Evolutionary conservation across 352 stramenopile genomes (phyloP), one percentile per base, ranked within the genome.

Genomic region (Globisporangium solare): DNA sequence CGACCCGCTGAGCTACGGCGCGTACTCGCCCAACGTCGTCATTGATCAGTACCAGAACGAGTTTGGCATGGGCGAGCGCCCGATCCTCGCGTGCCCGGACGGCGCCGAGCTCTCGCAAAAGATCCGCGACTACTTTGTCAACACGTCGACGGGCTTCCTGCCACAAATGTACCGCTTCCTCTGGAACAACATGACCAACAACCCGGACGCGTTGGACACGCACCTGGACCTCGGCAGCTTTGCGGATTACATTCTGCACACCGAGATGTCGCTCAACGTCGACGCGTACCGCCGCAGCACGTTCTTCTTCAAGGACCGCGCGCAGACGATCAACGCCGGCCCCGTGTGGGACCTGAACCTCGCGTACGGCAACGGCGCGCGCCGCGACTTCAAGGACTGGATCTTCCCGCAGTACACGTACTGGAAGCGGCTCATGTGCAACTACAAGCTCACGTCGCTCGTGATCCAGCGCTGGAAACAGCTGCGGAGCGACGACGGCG

Each of bases 271-370:
- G 17, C 68, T 89, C 47, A 92, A 92, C 57, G 76, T 88, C 15
- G 82, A 92, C 54, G 79, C 82, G 2, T 92, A 92, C 57, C 70
- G 77, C 10, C 77, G 77, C n/a, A 89, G 79, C 58, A 86, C 79
- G 37, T 92, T 81, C 61, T 92, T 81, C 68, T 85, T 87, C 60
- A 91, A 91, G 56, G 81, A 91, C 63, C 74, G 81, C 10, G 63
- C 77, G 18, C 73, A 88, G 52, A 67, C 82, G 4, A 89, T 92
- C 56, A 89, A 92, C 51, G 82, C 82, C 4, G 82, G 82, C 3
- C 82, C 82, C 0, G 79, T 92, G 3, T 92, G 82, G 82, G 82
- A 92, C 42, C 54, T 92, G 11, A 90, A 92, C 55, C 37, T 92
- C n/a, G 82, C 78, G 3, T 92, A 88, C 60, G 82, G 82, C 49